These are phyloP conservation scores for Senna tora DNA, from an alignment of 306 rosid genomes.

Conservation along the genomic window DNA sequence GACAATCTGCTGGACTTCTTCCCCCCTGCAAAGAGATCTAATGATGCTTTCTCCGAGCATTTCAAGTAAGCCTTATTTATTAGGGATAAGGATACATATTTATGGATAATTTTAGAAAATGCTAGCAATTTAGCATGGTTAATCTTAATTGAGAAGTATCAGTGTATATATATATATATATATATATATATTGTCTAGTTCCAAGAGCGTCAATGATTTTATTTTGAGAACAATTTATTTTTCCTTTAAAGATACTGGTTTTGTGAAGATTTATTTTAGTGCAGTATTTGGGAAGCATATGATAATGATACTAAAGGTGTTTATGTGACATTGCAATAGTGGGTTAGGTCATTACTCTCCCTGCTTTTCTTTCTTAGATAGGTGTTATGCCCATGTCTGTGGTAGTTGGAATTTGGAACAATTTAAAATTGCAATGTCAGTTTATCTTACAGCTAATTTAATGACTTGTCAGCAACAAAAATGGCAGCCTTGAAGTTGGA, in stretches of 20 bases:
- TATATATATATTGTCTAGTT: too few species aligned
- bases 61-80: slow-evolving; percentile 65
- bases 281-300: slow-evolving; percentile 2
- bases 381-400: neutral
- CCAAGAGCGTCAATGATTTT: neutral
- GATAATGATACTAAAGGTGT: neutral
- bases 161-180: too few species aligned
- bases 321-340: neutral
- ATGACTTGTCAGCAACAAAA: too few species aligned
- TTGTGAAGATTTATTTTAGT: neutral
- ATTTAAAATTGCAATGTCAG: neutral
- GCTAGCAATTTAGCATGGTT: neutral
- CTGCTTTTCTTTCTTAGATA: neutral
- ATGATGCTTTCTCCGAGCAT: slow-evolving; percentile 92
- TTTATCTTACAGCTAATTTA: neutral
- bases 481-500: too few species aligned
- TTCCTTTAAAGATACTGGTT: neutral
- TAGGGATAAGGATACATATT: slow-evolving; percentile 1
- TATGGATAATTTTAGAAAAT: neutral
- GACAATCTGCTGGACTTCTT: slow-evolving; percentile 87
- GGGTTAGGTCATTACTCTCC: neutral
- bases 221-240: neutral
- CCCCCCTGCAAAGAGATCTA: slow-evolving; percentile 85
- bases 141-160: slow-evolving; percentile 2
- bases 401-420: neutral